Conservation (phyloP, 345 rosid genomes). For the Fremontodendron californicum region DNA sequence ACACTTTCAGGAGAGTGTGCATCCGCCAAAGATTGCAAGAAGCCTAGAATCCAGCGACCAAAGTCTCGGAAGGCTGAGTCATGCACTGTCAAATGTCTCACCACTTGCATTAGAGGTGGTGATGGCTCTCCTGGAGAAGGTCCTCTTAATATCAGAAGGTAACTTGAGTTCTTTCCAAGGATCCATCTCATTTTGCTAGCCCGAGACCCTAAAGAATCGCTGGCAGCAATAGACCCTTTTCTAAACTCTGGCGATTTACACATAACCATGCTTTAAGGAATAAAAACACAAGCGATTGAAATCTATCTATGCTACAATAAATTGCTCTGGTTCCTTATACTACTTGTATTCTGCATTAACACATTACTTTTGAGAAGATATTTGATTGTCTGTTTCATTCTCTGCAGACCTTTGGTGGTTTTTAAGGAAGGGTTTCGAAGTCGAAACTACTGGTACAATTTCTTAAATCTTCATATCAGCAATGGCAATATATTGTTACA, state of each 20-base stretch:
- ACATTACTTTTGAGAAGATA: background rate
- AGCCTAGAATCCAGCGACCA: constrained; percentile 76
- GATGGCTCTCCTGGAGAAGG: constrained; percentile 87
- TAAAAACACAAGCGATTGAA: background rate
- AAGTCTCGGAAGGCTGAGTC: constrained; percentile 80
- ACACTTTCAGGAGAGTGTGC: constrained; percentile 62
- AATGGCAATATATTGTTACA: background rate
- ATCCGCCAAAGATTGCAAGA: constrained; percentile 53
- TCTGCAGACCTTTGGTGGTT: constrained; percentile 66
- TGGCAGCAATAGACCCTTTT: background rate
- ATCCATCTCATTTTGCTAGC: background rate
- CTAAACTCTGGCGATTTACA: no score
- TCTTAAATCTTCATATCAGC: background rate
- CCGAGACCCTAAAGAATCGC: background rate
- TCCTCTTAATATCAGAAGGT: constrained; percentile 77
- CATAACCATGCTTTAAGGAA: no score
- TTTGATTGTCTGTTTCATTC: background rate
- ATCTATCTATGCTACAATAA: background rate
- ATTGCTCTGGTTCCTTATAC: background rate
- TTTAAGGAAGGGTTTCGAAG: constrained; percentile 90
- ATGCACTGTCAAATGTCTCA: constrained; percentile 76
- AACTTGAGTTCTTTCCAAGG: background rate
- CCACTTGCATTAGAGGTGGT: constrained; percentile 76
- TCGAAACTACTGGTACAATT: constrained; percentile 68
- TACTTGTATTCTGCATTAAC: background rate